phyloP scores from a whole-genome alignment of 2,329 filamentous ascomycete genomes.

The Aspergillus tamarii region DNA sequence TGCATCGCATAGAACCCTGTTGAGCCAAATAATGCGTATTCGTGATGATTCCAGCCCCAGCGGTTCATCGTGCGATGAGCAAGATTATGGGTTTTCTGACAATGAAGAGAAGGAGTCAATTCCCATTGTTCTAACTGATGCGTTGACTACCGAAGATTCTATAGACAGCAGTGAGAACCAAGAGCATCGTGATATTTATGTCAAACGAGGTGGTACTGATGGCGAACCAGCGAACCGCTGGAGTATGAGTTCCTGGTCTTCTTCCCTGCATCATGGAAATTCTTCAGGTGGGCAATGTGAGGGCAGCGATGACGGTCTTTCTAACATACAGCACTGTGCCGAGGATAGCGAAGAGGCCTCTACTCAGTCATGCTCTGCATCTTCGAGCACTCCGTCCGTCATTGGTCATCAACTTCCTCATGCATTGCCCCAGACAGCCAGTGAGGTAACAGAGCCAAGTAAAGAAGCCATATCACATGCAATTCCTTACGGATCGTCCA shows the following conservation, averaged over 20 bases:
- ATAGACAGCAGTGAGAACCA: slow-evolving; percentile 35
- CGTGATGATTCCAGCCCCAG: slow-evolving; percentile 50
- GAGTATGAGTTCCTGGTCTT: slow-evolving; percentile 51
- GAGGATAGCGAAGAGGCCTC: slow-evolving; percentile 33
- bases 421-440: background rate
- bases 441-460: slow-evolving; percentile 12
- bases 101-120: slow-evolving; percentile 58
- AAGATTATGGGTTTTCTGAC: slow-evolving; percentile 47
- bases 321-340: slow-evolving; percentile 31
- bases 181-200: slow-evolving; percentile 27
- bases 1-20: slow-evolving; percentile 44
- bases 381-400: slow-evolving; percentile 43
- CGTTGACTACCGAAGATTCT: slow-evolving; percentile 45
- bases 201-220: slow-evolving; percentile 22
- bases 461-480: slow-evolving; percentile 40
- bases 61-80: slow-evolving; percentile 43
- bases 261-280: slow-evolving; percentile 41
- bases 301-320: slow-evolving; percentile 40
- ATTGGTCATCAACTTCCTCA: slow-evolving; percentile 27
- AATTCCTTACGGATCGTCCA: slow-evolving; percentile 46
- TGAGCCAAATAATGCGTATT: slow-evolving; percentile 54
- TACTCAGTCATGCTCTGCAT: slow-evolving; percentile 40
- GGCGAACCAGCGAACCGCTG: slow-evolving; percentile 39
- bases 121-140: slow-evolving; percentile 57
- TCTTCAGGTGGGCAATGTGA: slow-evolving; percentile 40